Conservation (phyloP, 345 rosid genomes). For the Jatropha curcas region DNA sequence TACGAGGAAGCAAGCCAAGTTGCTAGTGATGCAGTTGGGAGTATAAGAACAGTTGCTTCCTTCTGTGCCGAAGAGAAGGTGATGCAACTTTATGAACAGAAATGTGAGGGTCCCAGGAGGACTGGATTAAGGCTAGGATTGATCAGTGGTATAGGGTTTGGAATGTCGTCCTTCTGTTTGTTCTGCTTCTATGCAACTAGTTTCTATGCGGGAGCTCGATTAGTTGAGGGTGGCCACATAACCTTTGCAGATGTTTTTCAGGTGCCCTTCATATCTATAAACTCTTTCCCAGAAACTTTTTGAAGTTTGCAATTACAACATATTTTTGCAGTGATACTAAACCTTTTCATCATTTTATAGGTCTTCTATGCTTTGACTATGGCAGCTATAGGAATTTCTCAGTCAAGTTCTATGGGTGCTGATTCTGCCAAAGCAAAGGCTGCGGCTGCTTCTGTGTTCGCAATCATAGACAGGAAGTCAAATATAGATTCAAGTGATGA, state of each 20-base stretch:
- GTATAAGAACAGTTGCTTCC: conserved; percentile 38
- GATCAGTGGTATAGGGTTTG: conserved; percentile 40
- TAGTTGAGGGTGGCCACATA: conserved; percentile 28
- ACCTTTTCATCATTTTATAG: conserved; percentile 13
- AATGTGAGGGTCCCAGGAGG: conserved; percentile 37
- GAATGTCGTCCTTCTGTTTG: conserved; percentile 33
- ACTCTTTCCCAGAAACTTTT: neutral
- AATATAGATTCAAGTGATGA: conserved; percentile 37
- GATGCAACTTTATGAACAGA: conserved; percentile 28
- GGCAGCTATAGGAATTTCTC: conserved; percentile 36
- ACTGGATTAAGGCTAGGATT: conserved; percentile 36
- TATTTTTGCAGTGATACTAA: neutral
- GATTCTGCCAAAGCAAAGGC: conserved; percentile 39
- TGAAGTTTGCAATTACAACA: neutral
- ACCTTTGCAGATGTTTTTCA: conserved; percentile 39
- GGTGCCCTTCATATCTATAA: conserved; percentile 1
- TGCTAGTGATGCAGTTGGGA: conserved; percentile 35
- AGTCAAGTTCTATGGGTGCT: conserved; percentile 34
- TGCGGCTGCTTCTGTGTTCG: conserved; percentile 45
- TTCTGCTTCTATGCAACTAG: conserved; percentile 29
- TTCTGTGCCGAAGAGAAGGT: conserved; percentile 37
- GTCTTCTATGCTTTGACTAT: conserved; percentile 42
- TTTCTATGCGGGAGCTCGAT: conserved; percentile 42
- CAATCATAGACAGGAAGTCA: conserved; percentile 39
- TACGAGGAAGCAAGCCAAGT: conserved; percentile 16